Percentiles rank a stretch among this genome's conserved stretches.
Conservation (phyloP, 2,329 filamentous ascomycete species). For the Aspergillus ustus region DNA sequence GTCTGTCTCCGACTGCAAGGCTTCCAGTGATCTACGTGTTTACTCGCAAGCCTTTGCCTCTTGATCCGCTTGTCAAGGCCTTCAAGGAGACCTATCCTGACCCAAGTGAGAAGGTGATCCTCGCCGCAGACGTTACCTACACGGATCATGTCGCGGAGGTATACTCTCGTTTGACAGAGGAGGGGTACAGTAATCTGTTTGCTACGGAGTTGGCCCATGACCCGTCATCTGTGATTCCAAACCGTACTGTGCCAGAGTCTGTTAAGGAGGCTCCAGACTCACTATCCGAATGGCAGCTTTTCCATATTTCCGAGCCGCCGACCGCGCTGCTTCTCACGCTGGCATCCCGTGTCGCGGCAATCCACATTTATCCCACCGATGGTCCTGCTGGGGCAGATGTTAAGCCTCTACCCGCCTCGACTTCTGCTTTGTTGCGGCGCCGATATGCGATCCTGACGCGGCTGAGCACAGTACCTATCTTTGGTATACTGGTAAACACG, state of each 20-base stretch:
- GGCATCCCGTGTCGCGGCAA: slow-evolving; percentile 75
- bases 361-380: slow-evolving; percentile 75
- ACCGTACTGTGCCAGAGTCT: slow-evolving; percentile 69
- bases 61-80: slow-evolving; percentile 60
- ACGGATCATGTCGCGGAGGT: slow-evolving; percentile 72
- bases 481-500: slow-evolving; percentile 95
- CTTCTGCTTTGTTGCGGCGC: slow-evolving; percentile 69
- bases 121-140: slow-evolving; percentile 92
- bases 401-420: slow-evolving; percentile 55
- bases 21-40: slow-evolving; percentile 91
- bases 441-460: slow-evolving; percentile 86
- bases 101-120: slow-evolving; percentile 66
- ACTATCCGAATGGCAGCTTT: slow-evolving; percentile 73
- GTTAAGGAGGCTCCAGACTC: slow-evolving; percentile 50
- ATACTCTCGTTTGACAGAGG: slow-evolving; percentile 55
- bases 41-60: slow-evolving; percentile 72
- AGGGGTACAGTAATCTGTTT: slow-evolving; percentile 73
- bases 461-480: slow-evolving; percentile 78
- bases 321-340: slow-evolving; percentile 85
- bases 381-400: slow-evolving; percentile 31
- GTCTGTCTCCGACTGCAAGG: slow-evolving; percentile 84
- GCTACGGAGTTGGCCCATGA: slow-evolving; percentile 76
- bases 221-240: slow-evolving; percentile 80
- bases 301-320: slow-evolving; percentile 82
- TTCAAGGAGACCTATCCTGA: slow-evolving; percentile 74